Base-by-base conservation (phyloP, 345 rosid species). In the Zanthoxylum bungeanum region DNA sequence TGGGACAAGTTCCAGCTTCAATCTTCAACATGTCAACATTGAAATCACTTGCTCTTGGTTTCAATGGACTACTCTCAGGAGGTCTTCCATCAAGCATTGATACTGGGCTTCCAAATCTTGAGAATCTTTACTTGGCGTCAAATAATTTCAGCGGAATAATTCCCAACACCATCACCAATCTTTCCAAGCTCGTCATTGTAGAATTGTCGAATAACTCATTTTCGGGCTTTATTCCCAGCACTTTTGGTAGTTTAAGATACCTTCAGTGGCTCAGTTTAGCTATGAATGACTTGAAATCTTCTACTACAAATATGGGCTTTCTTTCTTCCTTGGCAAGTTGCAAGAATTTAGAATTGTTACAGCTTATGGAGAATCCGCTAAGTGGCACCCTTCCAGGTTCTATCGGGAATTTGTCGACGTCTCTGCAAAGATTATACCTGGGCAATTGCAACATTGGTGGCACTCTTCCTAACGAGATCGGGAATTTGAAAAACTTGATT, bases 101-200 rank as follows among this genome's bases (percentile, higher is more conserved):
- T 6, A 4, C 16, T 44, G 19, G 49, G 5, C 49, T 44, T 44
- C 49, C 49, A 44, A 44, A 44, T 14, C 19, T 44, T 44, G n/a
- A 4, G 49, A 44, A 19, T 0, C 19, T 44, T 0, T 44, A 12
- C 49, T 14, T 44, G 49, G 0, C 0, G 49, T 0, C 1, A 0
- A 44, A 44, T 44, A 44, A 44, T 44, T 14, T 44, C 19, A 44
- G 49, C 49, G 19, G 49, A 6, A 14, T 19, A 44, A 44, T 44
- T 44, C 49, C n/a, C 19, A 14, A 19, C 49, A 12, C n/a, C 49
- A 0, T 44, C 16, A 44, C 49, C 19, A 44, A 14, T 1, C 3
- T 44, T 44, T 44, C 49, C 49, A 3, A 44, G 49, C 49, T 44
- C 19, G 12, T 6, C 4, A 6, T 14, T 19, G 0, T 44, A 14